These are phyloP conservation scores for Aspergillus terreus DNA, from an alignment of 2,329 filamentous ascomycete species.

Conservation along the genomic window DNA sequence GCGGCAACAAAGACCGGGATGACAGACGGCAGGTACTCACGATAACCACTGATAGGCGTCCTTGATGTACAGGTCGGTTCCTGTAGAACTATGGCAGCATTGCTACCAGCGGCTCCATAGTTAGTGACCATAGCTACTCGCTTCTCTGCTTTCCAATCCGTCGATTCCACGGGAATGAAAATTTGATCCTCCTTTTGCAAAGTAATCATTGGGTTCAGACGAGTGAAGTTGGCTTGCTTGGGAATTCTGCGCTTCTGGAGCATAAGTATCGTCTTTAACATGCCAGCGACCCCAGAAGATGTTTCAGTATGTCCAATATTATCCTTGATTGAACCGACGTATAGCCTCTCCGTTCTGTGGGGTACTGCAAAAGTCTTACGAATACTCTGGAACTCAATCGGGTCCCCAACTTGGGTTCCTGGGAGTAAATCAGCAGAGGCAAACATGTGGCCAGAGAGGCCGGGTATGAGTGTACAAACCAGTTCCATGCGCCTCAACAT, in stretches of 20 bases:
- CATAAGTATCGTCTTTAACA: slow-evolving; percentile 30
- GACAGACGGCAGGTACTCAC: background rate
- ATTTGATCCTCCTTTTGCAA: slow-evolving; percentile 12
- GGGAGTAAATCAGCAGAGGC: background rate
- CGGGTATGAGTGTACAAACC: slow-evolving; percentile 6
- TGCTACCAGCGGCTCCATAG: slow-evolving; percentile 12
- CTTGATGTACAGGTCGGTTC: no score
- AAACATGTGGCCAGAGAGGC: background rate
- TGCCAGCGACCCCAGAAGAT: slow-evolving; percentile 25
- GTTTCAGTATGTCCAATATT: slow-evolving; percentile 32
- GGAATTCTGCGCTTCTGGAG: slow-evolving; percentile 21
- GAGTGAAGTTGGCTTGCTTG: slow-evolving; percentile 22
- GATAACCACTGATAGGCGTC: background rate
- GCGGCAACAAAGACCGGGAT: background rate
- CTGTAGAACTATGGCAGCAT: slow-evolving; percentile 7
- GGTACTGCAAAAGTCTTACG: slow-evolving; percentile 12
- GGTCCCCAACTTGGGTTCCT: slow-evolving; percentile 24
- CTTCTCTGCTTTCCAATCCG: slow-evolving; percentile 11
- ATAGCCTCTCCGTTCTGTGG: slow-evolving; percentile 6
- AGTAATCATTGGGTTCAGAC: slow-evolving; percentile 13
- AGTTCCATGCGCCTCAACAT: slow-evolving; percentile 33
- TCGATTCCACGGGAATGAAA: slow-evolving; percentile 8
- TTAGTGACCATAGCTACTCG: slow-evolving; percentile 25
- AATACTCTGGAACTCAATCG: slow-evolving; percentile 19
- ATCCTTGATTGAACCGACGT: slow-evolving; percentile 30